These are phyloP conservation scores for Mucor lusitanicus DNA, from an alignment of 371 early-diverging fungal species.

Conservation along the genomic window DNA sequence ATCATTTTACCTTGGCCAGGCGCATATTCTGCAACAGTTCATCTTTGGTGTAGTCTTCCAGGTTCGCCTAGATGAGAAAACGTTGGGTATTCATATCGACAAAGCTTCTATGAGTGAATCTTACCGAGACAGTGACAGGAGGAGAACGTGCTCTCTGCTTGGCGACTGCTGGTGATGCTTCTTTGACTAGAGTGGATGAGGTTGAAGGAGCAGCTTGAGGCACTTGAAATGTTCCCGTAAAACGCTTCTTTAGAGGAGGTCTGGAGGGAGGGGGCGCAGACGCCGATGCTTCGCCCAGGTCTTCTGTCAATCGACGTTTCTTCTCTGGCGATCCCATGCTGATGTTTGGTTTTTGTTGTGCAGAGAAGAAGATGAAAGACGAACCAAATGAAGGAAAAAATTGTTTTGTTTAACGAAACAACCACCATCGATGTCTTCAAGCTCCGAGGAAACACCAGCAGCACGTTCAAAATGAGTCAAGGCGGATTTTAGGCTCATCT, in stretches of 20 bases:
- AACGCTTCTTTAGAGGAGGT: slow-evolving; percentile 33
- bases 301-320: slow-evolving; percentile 1
- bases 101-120: background rate
- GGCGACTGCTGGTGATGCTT: background rate
- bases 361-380: background rate
- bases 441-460: background rate
- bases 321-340: slow-evolving; percentile 7
- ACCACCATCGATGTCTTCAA: background rate
- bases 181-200: background rate
- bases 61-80: slow-evolving; percentile 6
- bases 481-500: background rate
- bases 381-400: background rate
- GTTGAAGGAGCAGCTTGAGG: slow-evolving; percentile 3
- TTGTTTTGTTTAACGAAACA: background rate
- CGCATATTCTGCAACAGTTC: slow-evolving; percentile 26
- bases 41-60: slow-evolving; percentile 16
- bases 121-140: background rate
- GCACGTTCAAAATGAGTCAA: background rate
- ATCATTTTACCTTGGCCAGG: slow-evolving; percentile 12
- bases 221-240: slow-evolving; percentile 22
- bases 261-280: slow-evolving; percentile 15
- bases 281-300: background rate
- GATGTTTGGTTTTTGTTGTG: background rate
- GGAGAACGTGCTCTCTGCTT: background rate
- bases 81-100: too few species aligned